Conservation (phyloP, 805 yeast genomes). For the Novakomyces olei region DNA sequence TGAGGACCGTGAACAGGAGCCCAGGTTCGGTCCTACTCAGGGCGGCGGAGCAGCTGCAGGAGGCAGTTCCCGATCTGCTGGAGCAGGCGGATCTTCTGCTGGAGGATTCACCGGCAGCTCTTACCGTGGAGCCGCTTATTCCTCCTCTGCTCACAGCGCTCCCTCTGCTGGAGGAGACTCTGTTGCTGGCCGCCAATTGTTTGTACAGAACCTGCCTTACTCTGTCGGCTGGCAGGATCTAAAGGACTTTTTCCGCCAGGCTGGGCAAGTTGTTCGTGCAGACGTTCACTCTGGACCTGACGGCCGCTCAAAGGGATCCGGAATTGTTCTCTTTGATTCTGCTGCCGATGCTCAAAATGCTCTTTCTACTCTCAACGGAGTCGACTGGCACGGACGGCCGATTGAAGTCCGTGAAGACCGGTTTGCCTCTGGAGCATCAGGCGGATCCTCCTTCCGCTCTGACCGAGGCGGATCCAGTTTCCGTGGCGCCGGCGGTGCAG, state of each 20-base stretch:
- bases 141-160: neutral
- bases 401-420: conserved; percentile 65
- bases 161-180: neutral
- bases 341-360: conserved; percentile 53
- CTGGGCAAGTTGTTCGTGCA: conserved; percentile 51
- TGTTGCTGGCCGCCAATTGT: conserved; percentile 7
- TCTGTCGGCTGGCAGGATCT: conserved; percentile 65
- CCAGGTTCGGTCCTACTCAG: conserved; percentile 11
- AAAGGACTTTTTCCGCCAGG: conserved; percentile 59
- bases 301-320: conserved; percentile 72
- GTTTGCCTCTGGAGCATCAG: too few species aligned
- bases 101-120: conserved; percentile 5
- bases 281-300: conserved; percentile 43
- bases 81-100: conserved; percentile 3
- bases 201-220: conserved; percentile 52
- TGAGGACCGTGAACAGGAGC: conserved; percentile 35
- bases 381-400: conserved; percentile 49
- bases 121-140: conserved; percentile 1
- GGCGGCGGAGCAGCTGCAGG: conserved; percentile 8
- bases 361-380: conserved; percentile 44
- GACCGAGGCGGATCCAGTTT: too few species aligned
- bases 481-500: too few species aligned
- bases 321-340: conserved; percentile 49
- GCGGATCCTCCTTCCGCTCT: too few species aligned
- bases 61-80: too few species aligned